These are phyloP conservation scores for Lablab purpureus DNA, from an alignment of 306 rosid genomes.

Conservation along the genomic window DNA sequence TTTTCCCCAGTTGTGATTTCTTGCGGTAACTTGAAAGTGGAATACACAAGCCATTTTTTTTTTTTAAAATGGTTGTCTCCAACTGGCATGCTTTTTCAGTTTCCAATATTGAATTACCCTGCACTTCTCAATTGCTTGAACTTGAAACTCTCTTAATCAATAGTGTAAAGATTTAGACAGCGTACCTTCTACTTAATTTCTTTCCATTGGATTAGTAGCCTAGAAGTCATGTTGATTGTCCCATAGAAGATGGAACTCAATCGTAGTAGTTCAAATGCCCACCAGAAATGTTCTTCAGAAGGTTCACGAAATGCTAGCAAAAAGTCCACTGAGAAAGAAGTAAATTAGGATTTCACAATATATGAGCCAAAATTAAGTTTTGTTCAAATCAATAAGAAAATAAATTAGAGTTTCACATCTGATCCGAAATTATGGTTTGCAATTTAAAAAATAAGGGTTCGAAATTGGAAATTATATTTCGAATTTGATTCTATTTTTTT, in stretches of 20 bases:
- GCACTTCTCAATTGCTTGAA: background rate
- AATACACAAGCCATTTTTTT: background rate
- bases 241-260: slow-evolving; percentile 57
- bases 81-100: background rate
- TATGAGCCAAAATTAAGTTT: too few species aligned
- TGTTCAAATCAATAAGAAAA: too few species aligned
- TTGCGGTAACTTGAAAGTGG: background rate
- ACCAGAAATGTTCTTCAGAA: slow-evolving; percentile 50
- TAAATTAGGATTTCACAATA: too few species aligned
- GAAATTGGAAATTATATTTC: too few species aligned
- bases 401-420: too few species aligned
- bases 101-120: background rate
- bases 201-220: slow-evolving; percentile 44
- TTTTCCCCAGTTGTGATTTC: background rate
- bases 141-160: slow-evolving; percentile 2
- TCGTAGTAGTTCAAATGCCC: slow-evolving; percentile 51
- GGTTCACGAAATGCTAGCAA: slow-evolving; percentile 43
- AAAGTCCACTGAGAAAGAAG: slow-evolving; percentile 48
- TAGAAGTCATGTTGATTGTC: slow-evolving; percentile 54
- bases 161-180: background rate
- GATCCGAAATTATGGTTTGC: too few species aligned
- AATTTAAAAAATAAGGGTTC: too few species aligned
- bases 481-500: too few species aligned
- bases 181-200: slow-evolving; percentile 21
- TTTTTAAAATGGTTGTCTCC: background rate